Evolutionary conservation across 257 asterid genomes (phyloP).

Genomic region (Solanum paucissectum): DNA sequence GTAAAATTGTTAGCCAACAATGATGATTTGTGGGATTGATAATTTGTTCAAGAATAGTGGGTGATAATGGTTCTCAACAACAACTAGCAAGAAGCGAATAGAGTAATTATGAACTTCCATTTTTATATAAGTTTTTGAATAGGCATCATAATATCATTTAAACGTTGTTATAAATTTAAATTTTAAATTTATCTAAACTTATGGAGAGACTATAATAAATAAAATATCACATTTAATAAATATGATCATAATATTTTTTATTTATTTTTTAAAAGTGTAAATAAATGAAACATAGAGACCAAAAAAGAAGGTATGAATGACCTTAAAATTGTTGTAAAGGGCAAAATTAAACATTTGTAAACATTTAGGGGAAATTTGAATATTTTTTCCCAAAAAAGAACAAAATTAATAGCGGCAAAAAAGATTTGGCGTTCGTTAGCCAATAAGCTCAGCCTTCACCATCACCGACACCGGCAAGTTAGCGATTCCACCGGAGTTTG

Average conservation of each 20-base stretch:
- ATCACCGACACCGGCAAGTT: neutral
- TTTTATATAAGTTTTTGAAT: too few relatives aligned
- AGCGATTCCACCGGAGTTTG: neutral
- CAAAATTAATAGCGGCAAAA: neutral
- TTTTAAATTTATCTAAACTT: neutral
- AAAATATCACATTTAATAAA: neutral
- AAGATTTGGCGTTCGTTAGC: neutral
- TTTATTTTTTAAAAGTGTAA: too few relatives aligned
- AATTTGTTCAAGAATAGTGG: fast-evolving
- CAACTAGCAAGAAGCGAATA: too few relatives aligned
- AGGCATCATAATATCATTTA: too few relatives aligned
- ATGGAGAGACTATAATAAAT: too few relatives aligned
- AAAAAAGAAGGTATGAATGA: neutral
- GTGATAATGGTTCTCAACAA: fast-evolving
- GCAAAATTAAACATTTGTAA: neutral
- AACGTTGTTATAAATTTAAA: too few relatives aligned
- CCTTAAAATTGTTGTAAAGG: neutral
- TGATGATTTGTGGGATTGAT: neutral
- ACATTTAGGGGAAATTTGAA: neutral
- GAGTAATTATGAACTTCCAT: too few relatives aligned
- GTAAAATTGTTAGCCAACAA: neutral
- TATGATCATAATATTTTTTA: neutral
- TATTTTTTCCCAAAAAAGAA: neutral
- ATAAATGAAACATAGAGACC: neutral
- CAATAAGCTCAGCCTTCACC: neutral